These are phyloP conservation scores for Aspergillus ostianus DNA, from an alignment of 495 filamentous ascomycete species.

Conservation along the genomic window DNA sequence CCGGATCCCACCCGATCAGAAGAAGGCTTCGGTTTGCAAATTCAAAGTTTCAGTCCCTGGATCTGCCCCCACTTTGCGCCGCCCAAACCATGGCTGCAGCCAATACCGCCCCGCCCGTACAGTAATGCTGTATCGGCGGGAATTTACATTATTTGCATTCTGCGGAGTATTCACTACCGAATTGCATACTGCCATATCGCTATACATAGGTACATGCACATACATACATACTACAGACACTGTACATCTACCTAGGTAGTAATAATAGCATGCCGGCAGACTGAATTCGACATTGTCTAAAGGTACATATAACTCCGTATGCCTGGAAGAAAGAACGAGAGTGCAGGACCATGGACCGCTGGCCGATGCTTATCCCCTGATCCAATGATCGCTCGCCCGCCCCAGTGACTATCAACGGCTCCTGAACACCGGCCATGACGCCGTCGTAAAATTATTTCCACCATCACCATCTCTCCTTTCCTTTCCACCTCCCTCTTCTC, in stretches of 20 bases:
- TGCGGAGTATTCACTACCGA: no score
- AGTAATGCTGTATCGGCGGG: no score
- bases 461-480: conserved; percentile 23
- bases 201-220: no score
- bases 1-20: no score
- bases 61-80: conserved; percentile 15
- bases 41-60: conserved; percentile 18
- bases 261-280: neutral
- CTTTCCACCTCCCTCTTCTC: conserved; percentile 15
- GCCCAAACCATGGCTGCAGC: neutral
- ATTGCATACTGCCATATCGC: no score
- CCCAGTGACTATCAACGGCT: conserved; percentile 16
- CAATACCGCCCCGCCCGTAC: no score
- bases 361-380: conserved; percentile 1
- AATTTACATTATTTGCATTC: no score
- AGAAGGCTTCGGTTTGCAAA: no score
- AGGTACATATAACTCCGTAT: neutral
- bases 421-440: conserved; percentile 17
- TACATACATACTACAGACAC: no score
- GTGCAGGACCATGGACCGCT: no score
- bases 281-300: neutral
- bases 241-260: no score
- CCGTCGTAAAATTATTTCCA: conserved; percentile 27
- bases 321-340: no score
- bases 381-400: conserved; percentile 14